phyloP scores from a whole-genome alignment of 2,329 filamentous ascomycete species.

The Colletotrichum spaethianum region DNA sequence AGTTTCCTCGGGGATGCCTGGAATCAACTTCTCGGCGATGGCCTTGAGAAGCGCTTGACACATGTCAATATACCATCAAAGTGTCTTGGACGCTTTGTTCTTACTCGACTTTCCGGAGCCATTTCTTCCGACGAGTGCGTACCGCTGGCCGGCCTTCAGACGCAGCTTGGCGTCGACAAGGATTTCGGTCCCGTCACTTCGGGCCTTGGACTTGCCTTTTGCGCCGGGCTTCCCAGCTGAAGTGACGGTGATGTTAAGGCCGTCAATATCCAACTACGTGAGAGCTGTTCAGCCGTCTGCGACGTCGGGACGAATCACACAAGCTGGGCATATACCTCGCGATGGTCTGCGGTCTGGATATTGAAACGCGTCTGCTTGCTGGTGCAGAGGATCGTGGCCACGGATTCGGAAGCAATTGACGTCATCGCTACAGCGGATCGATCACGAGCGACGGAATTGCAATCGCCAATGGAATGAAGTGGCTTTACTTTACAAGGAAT shows the following conservation, averaged over 20 bases:
- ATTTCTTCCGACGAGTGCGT: slow-evolving; percentile 85
- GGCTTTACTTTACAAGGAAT: too few relatives aligned
- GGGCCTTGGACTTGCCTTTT: slow-evolving; percentile 66
- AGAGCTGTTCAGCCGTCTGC: slow-evolving; percentile 46
- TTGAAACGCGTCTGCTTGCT: slow-evolving; percentile 79
- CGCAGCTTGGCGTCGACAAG: slow-evolving; percentile 78
- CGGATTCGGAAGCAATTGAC: slow-evolving; percentile 64
- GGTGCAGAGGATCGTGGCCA: slow-evolving; percentile 70
- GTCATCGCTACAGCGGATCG: slow-evolving; percentile 53
- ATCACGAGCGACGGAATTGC: not conserved
- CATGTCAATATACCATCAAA: not conserved
- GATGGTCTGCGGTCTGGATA: slow-evolving; percentile 67
- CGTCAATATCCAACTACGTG: slow-evolving; percentile 75
- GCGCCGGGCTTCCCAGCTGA: slow-evolving; percentile 59
- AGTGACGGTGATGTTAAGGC: slow-evolving; percentile 77
- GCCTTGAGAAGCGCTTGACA: slow-evolving; percentile 77
- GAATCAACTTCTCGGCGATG: slow-evolving; percentile 83
- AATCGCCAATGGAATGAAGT: not conserved
- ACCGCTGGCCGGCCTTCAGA: slow-evolving; percentile 80
- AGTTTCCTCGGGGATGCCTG: slow-evolving; percentile 78
- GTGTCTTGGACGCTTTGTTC: slow-evolving; percentile 42
- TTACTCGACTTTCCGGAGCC: slow-evolving; percentile 86
- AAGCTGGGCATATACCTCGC: slow-evolving; percentile 61
- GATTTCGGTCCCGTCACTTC: slow-evolving; percentile 72
- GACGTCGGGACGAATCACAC: not conserved